Percentiles rank a stretch among this genome's conserved stretches.
Conservation (phyloP, 2,329 filamentous ascomycete genomes). For the Paecilomyces variotii region DNA sequence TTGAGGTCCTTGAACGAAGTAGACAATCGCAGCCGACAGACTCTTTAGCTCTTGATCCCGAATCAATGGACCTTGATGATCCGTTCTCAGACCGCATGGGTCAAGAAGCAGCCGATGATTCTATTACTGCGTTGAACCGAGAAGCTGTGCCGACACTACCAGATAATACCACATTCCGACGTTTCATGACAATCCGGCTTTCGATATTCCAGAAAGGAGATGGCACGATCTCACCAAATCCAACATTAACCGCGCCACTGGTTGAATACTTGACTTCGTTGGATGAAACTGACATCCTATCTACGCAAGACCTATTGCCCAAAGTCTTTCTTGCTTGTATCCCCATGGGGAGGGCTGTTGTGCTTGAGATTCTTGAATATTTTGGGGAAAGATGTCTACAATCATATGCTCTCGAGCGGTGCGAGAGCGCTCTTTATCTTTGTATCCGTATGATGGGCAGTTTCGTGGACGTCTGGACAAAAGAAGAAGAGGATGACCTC, state of each 20-base stretch:
- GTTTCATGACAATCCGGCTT: slow-evolving; percentile 27
- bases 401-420: slow-evolving; percentile 58
- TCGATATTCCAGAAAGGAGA: slow-evolving; percentile 20
- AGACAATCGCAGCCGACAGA: slow-evolving; percentile 14
- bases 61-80: slow-evolving; percentile 39
- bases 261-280: slow-evolving; percentile 29
- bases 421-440: slow-evolving; percentile 62
- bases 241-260: slow-evolving; percentile 8
- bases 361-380: slow-evolving; percentile 39
- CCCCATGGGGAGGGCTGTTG: slow-evolving; percentile 24
- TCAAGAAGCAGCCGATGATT: slow-evolving; percentile 12
- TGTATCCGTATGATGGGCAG: slow-evolving; percentile 61
- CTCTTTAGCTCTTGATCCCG: slow-evolving; percentile 10
- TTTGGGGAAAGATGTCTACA: slow-evolving; percentile 42
- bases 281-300: slow-evolving; percentile 30
- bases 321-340: slow-evolving; percentile 22
- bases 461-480: slow-evolving; percentile 56
- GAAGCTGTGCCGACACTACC: slow-evolving; percentile 21
- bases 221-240: background rate
- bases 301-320: slow-evolving; percentile 22
- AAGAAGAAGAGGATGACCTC: slow-evolving; percentile 49
- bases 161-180: slow-evolving; percentile 28
- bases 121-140: slow-evolving; percentile 23
- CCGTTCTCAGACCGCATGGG: slow-evolving; percentile 21
- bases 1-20: slow-evolving; percentile 22